A percentile compares a stretch with the other conserved stretches of the same genome.
Conservation (phyloP, 1,284 basidiomycete species). For the Porogramme epimiltina region DNA sequence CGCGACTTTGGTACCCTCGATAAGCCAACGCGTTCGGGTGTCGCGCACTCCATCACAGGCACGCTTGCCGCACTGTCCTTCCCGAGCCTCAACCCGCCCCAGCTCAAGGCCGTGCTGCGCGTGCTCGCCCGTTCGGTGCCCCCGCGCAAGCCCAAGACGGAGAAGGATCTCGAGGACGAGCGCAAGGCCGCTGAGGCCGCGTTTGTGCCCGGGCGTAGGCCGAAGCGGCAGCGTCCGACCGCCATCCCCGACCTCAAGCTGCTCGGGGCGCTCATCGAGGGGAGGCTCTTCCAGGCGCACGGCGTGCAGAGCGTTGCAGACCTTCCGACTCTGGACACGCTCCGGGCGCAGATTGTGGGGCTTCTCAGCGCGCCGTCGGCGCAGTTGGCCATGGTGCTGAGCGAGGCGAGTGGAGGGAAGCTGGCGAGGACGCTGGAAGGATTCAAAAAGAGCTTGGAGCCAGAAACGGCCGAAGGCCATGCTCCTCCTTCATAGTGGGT, state of each 20-base stretch:
- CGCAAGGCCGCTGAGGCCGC: constrained; percentile 56
- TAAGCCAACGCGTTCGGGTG: constrained; percentile 44
- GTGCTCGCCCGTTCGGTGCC: constrained; percentile 72
- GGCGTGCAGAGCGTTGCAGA: constrained; percentile 63
- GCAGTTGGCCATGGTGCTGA: constrained; percentile 69
- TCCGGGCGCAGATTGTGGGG: constrained; percentile 76
- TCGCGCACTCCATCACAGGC: constrained; percentile 58
- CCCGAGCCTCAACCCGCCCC: constrained; percentile 70
- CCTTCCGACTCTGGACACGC: constrained; percentile 69
- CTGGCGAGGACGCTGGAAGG: constrained; percentile 79
- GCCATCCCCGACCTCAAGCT: constrained; percentile 65
- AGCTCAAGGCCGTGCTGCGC: constrained; percentile 65
- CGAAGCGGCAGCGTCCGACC: constrained; percentile 54
- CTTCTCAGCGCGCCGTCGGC: constrained; percentile 69
- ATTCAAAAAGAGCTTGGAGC: constrained; percentile 70
- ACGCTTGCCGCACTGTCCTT: constrained; percentile 68
- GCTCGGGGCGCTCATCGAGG: constrained; percentile 78
- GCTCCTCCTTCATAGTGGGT: constrained; percentile 15
- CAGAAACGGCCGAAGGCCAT: constrained; percentile 38
- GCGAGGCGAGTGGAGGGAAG: constrained; percentile 73
- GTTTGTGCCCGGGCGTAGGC: constrained; percentile 59
- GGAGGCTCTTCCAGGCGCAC: constrained; percentile 60
- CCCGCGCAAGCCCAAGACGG: constrained; percentile 51
- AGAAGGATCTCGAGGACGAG: constrained; percentile 47
- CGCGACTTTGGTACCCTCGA: constrained; percentile 60